phyloP scores from a whole-genome alignment of 139 green algal species.

The Chlamydomonas sp. region DNA sequence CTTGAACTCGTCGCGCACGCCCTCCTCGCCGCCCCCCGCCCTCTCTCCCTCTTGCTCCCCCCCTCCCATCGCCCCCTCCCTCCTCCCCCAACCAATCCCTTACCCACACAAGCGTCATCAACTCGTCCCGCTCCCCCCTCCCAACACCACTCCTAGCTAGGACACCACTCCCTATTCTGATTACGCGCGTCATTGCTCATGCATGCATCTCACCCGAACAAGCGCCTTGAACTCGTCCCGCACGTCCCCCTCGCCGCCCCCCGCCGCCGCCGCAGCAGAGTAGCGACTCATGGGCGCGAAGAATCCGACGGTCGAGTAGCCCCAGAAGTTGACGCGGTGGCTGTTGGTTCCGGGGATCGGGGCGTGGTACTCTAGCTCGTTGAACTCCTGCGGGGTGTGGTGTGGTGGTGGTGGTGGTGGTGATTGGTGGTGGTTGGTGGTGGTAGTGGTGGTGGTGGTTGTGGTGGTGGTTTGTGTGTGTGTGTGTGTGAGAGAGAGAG shows the following conservation, averaged over 20 bases:
- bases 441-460: too few species aligned
- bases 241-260: constrained; percentile 27
- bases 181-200: too few species aligned
- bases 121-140: too few species aligned
- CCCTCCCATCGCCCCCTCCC: too few species aligned
- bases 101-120: too few species aligned
- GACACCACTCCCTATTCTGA: too few species aligned
- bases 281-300: constrained; percentile 83
- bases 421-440: too few species aligned
- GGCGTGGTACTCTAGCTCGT: constrained; percentile 56
- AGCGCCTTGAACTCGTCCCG: constrained; percentile 91
- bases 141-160: too few species aligned
- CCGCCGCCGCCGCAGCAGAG: constrained; percentile 28
- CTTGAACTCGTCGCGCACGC: not conserved
- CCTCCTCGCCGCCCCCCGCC: constrained; percentile 14
- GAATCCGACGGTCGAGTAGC: constrained; percentile 60
- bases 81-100: too few species aligned
- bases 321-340: not conserved
- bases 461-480: not conserved
- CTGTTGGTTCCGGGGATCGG: constrained; percentile 3
- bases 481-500: too few species aligned
- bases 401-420: too few species aligned
- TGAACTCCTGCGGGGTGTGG: constrained; percentile 92
- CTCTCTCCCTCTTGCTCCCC: too few species aligned
- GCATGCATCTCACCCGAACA: constrained; percentile 78